Percentiles rank a stretch among this genome's conserved stretches.
phyloP scores from a whole-genome alignment of 2,329 filamentous ascomycete genomes.

The Metarhizium humberi region DNA sequence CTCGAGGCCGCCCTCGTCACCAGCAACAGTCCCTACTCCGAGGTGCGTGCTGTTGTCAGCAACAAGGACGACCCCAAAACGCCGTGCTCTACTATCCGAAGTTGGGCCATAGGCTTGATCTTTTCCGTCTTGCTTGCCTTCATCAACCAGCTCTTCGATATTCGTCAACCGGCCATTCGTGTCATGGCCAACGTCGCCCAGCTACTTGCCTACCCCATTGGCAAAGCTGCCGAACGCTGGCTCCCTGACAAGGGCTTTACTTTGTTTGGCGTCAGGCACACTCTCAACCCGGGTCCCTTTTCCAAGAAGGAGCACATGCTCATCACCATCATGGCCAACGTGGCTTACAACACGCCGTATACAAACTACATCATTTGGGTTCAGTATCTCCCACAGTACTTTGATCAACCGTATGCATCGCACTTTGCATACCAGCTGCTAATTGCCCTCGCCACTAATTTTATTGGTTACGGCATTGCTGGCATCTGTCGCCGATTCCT shows the following conservation, averaged over 20 bases:
- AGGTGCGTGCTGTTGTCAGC: constrained; percentile 46
- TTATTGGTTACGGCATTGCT: constrained; percentile 52
- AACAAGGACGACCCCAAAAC: constrained; percentile 42
- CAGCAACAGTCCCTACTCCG: constrained; percentile 47
- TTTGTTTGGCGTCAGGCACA: constrained; percentile 34
- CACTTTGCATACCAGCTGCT: constrained; percentile 46
- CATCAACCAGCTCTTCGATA: constrained; percentile 49
- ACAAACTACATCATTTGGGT: constrained; percentile 48
- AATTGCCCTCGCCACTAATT: constrained; percentile 45
- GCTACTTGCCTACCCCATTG: constrained; percentile 45
- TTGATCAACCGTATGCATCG: constrained; percentile 43
- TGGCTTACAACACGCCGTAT: constrained; percentile 42
- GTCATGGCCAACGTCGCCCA: constrained; percentile 48
- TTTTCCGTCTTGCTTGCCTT: constrained; percentile 41
- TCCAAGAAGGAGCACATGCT: constrained; percentile 54
- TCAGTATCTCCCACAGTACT: constrained; percentile 42
- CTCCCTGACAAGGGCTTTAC: constrained; percentile 43
- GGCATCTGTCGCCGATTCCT: constrained; percentile 44
- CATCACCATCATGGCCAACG: constrained; percentile 54
- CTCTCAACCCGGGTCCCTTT: constrained; percentile 47
- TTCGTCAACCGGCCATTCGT: constrained; percentile 44
- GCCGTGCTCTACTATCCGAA: constrained; percentile 45
- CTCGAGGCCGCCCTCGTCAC: constrained; percentile 44
- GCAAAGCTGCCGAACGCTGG: constrained; percentile 38
- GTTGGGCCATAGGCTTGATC: constrained; percentile 42